Evolutionary conservation across 2,329 filamentous ascomycete genomes (phyloP).

Genomic region (Colletotrichum neosansevieriae): DNA sequence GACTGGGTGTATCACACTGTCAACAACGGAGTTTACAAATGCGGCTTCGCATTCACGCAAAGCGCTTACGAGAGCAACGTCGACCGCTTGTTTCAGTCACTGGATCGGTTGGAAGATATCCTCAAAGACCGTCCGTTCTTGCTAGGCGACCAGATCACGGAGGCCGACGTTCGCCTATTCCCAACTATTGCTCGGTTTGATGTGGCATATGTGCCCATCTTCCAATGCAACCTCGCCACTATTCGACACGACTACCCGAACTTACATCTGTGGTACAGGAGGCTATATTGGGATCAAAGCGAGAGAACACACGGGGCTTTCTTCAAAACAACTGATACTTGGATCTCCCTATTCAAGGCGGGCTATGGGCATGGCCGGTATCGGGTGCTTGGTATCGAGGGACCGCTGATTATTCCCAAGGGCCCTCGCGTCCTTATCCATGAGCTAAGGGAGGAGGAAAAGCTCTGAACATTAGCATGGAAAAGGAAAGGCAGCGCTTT

Average conservation of each 20-base stretch:
- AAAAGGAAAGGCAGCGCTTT: background rate
- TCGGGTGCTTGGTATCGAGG: slow-evolving; percentile 45
- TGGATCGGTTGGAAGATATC: slow-evolving; percentile 73
- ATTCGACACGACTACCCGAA: slow-evolving; percentile 74
- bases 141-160: slow-evolving; percentile 73
- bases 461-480: background rate
- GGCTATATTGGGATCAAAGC: slow-evolving; percentile 75
- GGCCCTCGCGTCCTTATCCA: slow-evolving; percentile 28
- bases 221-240: slow-evolving; percentile 73
- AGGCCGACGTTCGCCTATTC: slow-evolving; percentile 76
- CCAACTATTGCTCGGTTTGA: slow-evolving; percentile 78
- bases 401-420: slow-evolving; percentile 47
- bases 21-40: slow-evolving; percentile 65
- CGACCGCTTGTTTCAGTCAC: slow-evolving; percentile 69
- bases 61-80: slow-evolving; percentile 74
- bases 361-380: slow-evolving; percentile 47
- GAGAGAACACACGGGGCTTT: slow-evolving; percentile 65
- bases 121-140: slow-evolving; percentile 68
- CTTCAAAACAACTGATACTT: slow-evolving; percentile 74
- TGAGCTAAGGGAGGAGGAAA: background rate
- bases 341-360: slow-evolving; percentile 47
- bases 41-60: slow-evolving; percentile 76
- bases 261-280: slow-evolving; percentile 76
- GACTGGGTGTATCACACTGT: slow-evolving; percentile 72
- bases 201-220: slow-evolving; percentile 74